Evolutionary conservation across 768 basidiomycete species (phyloP).

Genomic region (Kockovaella imperatae): DNA sequence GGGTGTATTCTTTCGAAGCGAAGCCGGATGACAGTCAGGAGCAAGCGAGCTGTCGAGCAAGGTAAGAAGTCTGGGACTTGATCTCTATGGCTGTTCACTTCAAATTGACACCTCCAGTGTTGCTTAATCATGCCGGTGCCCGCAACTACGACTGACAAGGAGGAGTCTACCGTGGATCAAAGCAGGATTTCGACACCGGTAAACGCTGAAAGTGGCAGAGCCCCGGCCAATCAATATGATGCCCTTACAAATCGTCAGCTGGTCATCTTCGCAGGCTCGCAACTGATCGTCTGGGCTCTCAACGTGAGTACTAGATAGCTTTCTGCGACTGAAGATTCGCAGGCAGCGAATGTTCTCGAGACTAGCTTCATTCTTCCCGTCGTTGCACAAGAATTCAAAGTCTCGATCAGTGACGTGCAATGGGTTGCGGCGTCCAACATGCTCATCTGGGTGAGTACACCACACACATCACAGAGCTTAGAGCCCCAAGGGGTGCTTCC

Average conservation of each 20-base stretch:
- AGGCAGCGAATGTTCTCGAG: background rate
- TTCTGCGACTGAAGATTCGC: background rate
- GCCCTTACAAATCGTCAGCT: background rate
- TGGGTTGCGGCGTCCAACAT: slow-evolving; percentile 3
- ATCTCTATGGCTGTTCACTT: no score
- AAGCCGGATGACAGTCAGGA: no score
- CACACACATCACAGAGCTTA: background rate
- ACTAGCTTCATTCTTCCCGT: slow-evolving; percentile 1
- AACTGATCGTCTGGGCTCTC: background rate
- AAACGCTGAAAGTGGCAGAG: background rate
- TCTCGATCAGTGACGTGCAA: background rate
- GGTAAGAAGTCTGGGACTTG: no score
- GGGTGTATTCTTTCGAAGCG: no score
- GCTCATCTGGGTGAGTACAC: slow-evolving; percentile 1
- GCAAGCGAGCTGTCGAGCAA: no score
- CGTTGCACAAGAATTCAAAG: background rate
- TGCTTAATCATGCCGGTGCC: no score
- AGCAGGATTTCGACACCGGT: no score
- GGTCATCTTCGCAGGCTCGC: background rate
- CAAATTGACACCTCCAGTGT: no score
- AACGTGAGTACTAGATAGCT: background rate
- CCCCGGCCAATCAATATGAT: background rate
- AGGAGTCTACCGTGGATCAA: no score
- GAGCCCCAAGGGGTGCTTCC: background rate
- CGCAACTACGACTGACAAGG: no score